Evolutionary conservation across 129 eudicot species (phyloP).

Genomic region (Lactuca saligna): DNA sequence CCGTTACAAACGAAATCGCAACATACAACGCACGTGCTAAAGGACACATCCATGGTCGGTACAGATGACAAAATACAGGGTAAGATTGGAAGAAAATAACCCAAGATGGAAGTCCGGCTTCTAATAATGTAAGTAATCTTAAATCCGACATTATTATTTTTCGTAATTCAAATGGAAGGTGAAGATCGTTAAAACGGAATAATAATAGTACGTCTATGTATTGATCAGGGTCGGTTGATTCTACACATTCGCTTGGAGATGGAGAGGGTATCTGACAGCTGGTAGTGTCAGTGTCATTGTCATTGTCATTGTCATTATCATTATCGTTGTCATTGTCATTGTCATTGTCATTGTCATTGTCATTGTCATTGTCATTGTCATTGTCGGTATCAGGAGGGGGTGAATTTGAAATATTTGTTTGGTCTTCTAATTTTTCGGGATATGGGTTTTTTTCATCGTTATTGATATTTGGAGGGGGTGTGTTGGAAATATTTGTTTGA

Average conservation of each 20-base stretch:
- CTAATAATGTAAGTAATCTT: constrained; percentile 76
- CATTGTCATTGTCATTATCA: no score
- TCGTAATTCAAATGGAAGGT: constrained; percentile 74
- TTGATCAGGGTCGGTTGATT: constrained; percentile 45
- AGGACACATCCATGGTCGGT: constrained; percentile 99
- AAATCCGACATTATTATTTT: constrained; percentile 62
- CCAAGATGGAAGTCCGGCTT: constrained; percentile 98
- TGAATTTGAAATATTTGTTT: constrained; percentile 26
- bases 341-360: no score
- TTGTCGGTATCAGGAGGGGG: neutral
- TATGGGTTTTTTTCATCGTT: constrained; percentile 12
- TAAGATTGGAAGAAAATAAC: constrained; percentile 92
- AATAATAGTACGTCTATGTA: constrained; percentile 69
- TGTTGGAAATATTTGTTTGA: constrained; percentile 28
- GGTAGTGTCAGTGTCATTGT: constrained; percentile 14
- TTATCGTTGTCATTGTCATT: no score
- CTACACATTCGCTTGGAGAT: constrained; percentile 52
- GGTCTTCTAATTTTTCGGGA: constrained; percentile 17
- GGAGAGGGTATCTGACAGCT: constrained; percentile 49
- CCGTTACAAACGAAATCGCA: constrained; percentile 71
- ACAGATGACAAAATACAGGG: constrained; percentile 77
- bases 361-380: no score
- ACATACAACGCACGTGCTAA: constrained; percentile 78
- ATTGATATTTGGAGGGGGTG: constrained; percentile 42
- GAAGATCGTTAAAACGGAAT: constrained; percentile 73